Percentiles rank a stretch among this genome's conserved stretches.
Conservation (phyloP, 768 basidiomycete genomes). For the Coprinopsis cinerea region DNA sequence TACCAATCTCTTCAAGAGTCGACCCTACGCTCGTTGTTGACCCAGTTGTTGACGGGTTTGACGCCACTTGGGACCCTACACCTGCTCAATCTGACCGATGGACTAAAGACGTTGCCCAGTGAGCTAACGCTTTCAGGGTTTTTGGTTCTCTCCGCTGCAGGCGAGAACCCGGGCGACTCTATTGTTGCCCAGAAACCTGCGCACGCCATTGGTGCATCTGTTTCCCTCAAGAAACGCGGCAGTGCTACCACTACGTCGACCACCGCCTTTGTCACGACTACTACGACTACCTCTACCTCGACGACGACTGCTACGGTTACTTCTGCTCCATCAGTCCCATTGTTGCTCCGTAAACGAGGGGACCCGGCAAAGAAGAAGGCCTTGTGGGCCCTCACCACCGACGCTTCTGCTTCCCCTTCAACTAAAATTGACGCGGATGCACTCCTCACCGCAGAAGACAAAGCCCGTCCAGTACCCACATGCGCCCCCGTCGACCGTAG, state of each 20-base stretch:
- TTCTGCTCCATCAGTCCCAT: conserved; percentile 29
- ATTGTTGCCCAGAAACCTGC: conserved; percentile 71
- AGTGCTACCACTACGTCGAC: conserved; percentile 13
- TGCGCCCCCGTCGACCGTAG: conserved; percentile 59
- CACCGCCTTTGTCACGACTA: conserved; percentile 22
- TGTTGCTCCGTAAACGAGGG: conserved; percentile 39
- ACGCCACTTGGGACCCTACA: conserved; percentile 65
- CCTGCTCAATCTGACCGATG: conserved; percentile 47
- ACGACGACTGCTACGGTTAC: conserved; percentile 26
- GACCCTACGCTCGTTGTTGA: conserved; percentile 48
- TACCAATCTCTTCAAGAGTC: conserved; percentile 48
- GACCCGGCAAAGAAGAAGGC: conserved; percentile 80
- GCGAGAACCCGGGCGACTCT: conserved; percentile 23
- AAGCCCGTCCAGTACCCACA: conserved; percentile 66
- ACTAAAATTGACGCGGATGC: conserved; percentile 77
- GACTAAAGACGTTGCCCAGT: conserved; percentile 40
- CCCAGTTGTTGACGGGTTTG: conserved; percentile 55
- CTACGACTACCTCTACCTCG: conserved; percentile 26
- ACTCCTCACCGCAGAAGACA: conserved; percentile 80
- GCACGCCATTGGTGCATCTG: conserved; percentile 31
- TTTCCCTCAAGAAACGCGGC: conserved; percentile 44
- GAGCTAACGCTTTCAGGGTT: conserved; percentile 67
- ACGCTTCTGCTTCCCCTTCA: conserved; percentile 39
- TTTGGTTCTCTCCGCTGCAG: conserved; percentile 37
- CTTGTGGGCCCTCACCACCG: conserved; percentile 73